phyloP scores from a whole-genome alignment of 371 early-diverging fungal species.

The Batkoa obscura region DNA sequence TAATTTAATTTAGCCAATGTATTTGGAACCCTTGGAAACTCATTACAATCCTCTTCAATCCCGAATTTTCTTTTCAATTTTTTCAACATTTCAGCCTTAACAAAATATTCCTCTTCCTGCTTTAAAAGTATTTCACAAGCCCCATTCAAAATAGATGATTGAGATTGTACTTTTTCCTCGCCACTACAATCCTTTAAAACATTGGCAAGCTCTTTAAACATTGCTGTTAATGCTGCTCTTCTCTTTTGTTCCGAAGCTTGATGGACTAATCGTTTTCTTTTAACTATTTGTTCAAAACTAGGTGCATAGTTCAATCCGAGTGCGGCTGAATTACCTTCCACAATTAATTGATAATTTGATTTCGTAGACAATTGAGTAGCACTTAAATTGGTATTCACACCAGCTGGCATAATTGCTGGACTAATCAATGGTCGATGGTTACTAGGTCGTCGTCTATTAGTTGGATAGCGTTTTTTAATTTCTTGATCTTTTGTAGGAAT shows the following conservation, averaged over 20 bases:
- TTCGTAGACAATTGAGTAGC: not conserved
- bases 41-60: not conserved
- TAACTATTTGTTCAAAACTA: not conserved
- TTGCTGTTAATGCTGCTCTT: not conserved
- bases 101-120: not conserved
- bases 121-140: not conserved
- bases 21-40: not conserved
- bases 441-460: too few relatives aligned
- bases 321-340: not conserved
- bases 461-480: not conserved
- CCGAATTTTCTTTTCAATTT: not conserved
- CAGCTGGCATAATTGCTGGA: not conserved
- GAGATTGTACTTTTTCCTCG: not conserved
- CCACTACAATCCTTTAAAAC: not conserved
- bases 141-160: not conserved
- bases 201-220: slow-evolving; percentile 2
- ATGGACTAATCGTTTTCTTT: not conserved
- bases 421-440: not conserved
- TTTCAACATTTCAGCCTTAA: not conserved
- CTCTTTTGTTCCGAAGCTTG: not conserved
- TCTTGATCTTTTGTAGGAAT: too few relatives aligned
- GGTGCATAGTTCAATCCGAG: not conserved
- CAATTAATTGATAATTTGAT: not conserved
- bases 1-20: not conserved
- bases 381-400: not conserved